These are phyloP conservation scores for Sclerotinia spermophila DNA, from an alignment of 2,329 filamentous ascomycete species.

Conservation along the genomic window DNA sequence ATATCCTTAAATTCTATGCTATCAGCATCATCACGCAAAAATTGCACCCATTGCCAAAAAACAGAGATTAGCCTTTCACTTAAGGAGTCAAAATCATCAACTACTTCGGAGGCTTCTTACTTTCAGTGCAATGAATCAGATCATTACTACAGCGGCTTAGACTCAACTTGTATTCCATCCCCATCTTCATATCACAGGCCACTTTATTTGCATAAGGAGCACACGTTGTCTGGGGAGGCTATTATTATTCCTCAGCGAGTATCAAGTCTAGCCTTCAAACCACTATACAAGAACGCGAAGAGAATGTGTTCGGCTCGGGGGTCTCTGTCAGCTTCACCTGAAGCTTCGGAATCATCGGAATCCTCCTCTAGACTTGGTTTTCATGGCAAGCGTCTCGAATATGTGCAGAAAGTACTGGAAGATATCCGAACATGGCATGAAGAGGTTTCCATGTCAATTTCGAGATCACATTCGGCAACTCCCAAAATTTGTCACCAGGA, in stretches of 20 bases:
- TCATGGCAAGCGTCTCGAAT: conserved; percentile 9
- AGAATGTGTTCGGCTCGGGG: not conserved
- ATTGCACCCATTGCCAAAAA: not conserved
- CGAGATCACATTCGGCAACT: not conserved
- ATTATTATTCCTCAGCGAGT: conserved; percentile 3
- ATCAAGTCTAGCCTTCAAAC: conserved; percentile 10
- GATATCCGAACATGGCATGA: conserved; percentile 11
- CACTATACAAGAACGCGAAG: not conserved
- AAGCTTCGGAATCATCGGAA: not conserved
- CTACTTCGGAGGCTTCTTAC: not conserved
- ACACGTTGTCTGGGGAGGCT: not conserved
- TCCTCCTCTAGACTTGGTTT: not conserved
- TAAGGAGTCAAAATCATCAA: not conserved
- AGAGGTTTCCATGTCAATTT: conserved; percentile 14
- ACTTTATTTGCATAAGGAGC: not conserved
- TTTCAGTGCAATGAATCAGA: not conserved
- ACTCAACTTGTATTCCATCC: not conserved
- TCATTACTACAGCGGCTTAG: not conserved
- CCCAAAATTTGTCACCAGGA: not conserved
- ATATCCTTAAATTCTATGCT: conserved; percentile 5
- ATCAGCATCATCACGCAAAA: conserved; percentile 7
- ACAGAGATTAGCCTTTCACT: not conserved
- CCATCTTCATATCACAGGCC: conserved; percentile 3
- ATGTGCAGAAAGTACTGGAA: conserved; percentile 17
- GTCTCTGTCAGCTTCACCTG: not conserved